Evolutionary conservation across 345 rosid species (phyloP), one percentile per base, ranked within the genome.

Genomic region (Lepidium sativum): DNA sequence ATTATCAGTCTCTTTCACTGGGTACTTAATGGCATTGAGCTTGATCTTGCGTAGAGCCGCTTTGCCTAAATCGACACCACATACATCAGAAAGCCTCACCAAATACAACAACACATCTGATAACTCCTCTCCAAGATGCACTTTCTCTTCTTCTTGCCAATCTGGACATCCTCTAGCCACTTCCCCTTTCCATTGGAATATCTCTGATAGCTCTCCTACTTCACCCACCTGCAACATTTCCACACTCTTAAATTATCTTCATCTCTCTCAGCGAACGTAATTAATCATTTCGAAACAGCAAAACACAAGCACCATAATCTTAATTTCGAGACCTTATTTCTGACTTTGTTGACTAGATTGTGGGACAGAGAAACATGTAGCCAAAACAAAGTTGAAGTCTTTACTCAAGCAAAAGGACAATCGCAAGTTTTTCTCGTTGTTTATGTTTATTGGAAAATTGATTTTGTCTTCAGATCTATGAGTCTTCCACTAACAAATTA

Each of bases 161-260:
- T 69, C 97, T 3, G 96, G 88, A 48, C 88, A 74, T 16, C 97
- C 97, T 69, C 61, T 85, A 17, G 89, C 81, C 1, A 92, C 97
- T 82, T 92, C 97, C 12, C 96, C 98, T 77, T 78, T 92, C 98
- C 98, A 92, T 39, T 92, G 98, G 57, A 92, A 92, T 80, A 92
- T 92, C 88, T 85, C 89, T 9, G 97, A 89, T 6, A 92, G 65
- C 63, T 92, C 97, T 51, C 98, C 97, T 9, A 92, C 89, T 79
- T 92, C 98, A 10, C 94, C 96, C 52, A 92, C 94, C 98, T 92
- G 51, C 38, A 54, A 2, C 61, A 56, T 38, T 56, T 56, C 21
- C 33, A 56, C 23, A 38, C 33, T 21, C 7, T 0, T 23, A 48
- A 48, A n/a, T n/a, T n/a, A n/a, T n/a, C n/a, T n/a, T n/a, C n/a